phyloP scores from a whole-genome alignment of 2,329 filamentous ascomycete genomes.

The Alternaria infectoria region DNA sequence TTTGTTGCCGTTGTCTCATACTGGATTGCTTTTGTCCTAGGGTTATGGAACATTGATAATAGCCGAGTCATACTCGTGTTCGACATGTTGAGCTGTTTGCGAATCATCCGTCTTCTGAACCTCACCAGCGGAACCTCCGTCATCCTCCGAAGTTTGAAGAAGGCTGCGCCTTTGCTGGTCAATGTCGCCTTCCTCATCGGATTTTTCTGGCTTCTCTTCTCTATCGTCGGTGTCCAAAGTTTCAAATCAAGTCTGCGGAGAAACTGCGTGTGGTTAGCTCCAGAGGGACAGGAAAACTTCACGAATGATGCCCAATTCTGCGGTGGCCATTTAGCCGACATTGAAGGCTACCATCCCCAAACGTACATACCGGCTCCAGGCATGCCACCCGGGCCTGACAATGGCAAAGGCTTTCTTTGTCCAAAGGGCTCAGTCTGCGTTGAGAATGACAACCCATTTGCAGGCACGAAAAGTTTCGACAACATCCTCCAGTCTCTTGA shows the following conservation, averaged over 20 bases:
- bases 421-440: conserved; percentile 83
- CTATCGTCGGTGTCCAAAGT: conserved; percentile 94
- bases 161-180: conserved; percentile 87
- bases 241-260: conserved; percentile 67
- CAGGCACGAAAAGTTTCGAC: conserved; percentile 90
- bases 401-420: conserved; percentile 82
- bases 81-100: conserved; percentile 93
- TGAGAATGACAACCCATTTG: conserved; percentile 78
- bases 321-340: conserved; percentile 71
- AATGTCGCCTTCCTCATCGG: conserved; percentile 93
- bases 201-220: conserved; percentile 98
- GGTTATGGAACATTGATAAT: conserved; percentile 72
- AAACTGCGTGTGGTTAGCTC: conserved; percentile 59
- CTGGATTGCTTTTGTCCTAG: conserved; percentile 86
- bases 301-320: conserved; percentile 73
- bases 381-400: conserved; percentile 49
- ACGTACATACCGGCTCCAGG: conserved; percentile 71
- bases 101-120: conserved; percentile 87
- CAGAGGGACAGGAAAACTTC: conserved; percentile 60
- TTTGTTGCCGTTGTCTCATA: conserved; percentile 94
- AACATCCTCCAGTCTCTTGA: conserved; percentile 92
- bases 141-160: conserved; percentile 92
- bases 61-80: conserved; percentile 82
- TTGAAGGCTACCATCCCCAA: conserved; percentile 44
- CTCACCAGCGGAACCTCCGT: conserved; percentile 94